These are phyloP conservation scores for Claviceps africana DNA, from an alignment of 2,329 filamentous ascomycete species.

Conservation along the genomic window DNA sequence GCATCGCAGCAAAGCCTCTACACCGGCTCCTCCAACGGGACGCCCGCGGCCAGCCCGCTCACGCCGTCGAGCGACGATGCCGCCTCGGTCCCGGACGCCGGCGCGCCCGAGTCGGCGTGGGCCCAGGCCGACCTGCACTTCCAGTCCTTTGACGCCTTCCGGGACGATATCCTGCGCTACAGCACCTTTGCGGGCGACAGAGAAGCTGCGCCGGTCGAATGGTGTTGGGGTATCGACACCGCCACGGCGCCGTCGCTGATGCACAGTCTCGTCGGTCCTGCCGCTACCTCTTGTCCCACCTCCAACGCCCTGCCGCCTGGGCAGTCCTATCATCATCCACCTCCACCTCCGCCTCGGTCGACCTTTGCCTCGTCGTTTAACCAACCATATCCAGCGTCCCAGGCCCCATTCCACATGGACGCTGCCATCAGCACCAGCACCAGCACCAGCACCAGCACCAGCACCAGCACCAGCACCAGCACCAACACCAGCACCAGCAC, in stretches of 20 bases:
- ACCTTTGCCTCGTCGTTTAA: not conserved
- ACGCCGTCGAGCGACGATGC: not conserved
- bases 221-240: conserved; percentile 1
- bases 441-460: too few relatives aligned
- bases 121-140: not conserved
- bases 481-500: not conserved
- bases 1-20: not conserved
- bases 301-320: not conserved
- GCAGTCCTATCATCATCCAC: not conserved
- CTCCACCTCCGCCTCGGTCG: not conserved
- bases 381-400: not conserved
- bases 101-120: not conserved
- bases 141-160: not conserved
- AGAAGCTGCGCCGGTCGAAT: not conserved
- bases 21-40: not conserved
- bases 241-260: not conserved
- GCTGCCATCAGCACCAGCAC: not conserved
- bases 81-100: not conserved
- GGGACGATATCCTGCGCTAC: not conserved
- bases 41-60: not conserved
- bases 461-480: too few relatives aligned
- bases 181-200: not conserved
- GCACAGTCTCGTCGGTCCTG: too few relatives aligned
- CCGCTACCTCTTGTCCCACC: too few relatives aligned
- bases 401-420: not conserved